Conservation (phyloP, 2,329 filamentous ascomycete genomes). For the Xylariaceae sp. region DNA sequence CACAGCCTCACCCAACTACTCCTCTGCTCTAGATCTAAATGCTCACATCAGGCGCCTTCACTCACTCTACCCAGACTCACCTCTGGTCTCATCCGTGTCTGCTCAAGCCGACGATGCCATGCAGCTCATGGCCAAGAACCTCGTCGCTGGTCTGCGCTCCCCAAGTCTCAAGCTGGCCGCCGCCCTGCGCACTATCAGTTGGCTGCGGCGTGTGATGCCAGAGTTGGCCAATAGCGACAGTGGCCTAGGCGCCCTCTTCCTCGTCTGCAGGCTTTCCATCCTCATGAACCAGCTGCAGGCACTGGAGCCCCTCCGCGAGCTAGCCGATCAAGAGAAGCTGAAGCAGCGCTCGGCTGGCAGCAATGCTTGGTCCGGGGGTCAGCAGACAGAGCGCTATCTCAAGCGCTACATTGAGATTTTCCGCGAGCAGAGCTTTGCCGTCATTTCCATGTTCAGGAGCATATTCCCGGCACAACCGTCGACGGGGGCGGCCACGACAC, state of each 20-base stretch:
- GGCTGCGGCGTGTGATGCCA: constrained; percentile 81
- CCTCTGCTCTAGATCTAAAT: constrained; percentile 84
- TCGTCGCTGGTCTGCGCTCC: constrained; percentile 72
- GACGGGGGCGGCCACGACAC: constrained; percentile 40
- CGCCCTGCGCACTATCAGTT: constrained; percentile 86
- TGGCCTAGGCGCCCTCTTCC: constrained; percentile 75
- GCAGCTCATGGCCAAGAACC: constrained; percentile 79
- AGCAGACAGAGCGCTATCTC: constrained; percentile 89
- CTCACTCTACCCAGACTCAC: constrained; percentile 74
- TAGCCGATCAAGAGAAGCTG: constrained; percentile 79
- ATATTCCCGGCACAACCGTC: constrained; percentile 61
- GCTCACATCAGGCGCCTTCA: constrained; percentile 88
- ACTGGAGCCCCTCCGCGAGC: constrained; percentile 75
- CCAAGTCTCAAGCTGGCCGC: constrained; percentile 82
- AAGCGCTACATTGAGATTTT: constrained; percentile 98
- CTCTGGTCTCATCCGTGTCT: constrained; percentile 68
- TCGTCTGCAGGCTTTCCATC: constrained; percentile 79
- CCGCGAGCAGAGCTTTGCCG: constrained; percentile 93
- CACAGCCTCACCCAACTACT: constrained; percentile 66
- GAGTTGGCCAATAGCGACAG: constrained; percentile 66
- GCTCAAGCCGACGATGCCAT: constrained; percentile 81
- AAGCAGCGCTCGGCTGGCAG: constrained; percentile 40
- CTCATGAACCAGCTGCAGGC: constrained; percentile 77
- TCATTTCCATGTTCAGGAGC: constrained; percentile 89
- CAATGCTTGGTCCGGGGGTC: constrained; percentile 62